phyloP scores from a whole-genome alignment of 2,329 filamentous ascomycete species.

The Stagonosporopsis cucurbitacearum region DNA sequence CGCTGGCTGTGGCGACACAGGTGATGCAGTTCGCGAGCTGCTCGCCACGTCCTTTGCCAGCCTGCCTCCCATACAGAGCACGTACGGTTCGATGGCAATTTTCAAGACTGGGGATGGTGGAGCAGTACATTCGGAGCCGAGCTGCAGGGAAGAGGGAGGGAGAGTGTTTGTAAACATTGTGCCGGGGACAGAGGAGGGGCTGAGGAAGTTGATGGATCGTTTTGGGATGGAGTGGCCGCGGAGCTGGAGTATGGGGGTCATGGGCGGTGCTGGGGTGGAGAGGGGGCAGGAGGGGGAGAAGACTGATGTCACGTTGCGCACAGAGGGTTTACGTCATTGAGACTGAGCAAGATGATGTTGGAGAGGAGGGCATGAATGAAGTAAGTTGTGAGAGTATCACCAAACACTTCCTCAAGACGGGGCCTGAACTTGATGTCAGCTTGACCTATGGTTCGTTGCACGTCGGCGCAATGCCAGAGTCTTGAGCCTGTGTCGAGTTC shows the following conservation, averaged over 20 bases:
- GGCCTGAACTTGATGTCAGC: too few relatives aligned
- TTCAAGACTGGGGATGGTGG: constrained; percentile 55
- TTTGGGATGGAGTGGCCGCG: constrained; percentile 44
- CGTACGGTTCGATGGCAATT: constrained; percentile 47
- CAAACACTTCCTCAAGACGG: too few relatives aligned
- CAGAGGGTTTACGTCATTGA: too few relatives aligned
- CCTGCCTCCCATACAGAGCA: constrained; percentile 2
- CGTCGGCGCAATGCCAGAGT: too few relatives aligned
- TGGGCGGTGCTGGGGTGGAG: not conserved
- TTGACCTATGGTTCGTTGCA: too few relatives aligned
- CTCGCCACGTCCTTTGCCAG: constrained; percentile 41
- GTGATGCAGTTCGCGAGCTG: constrained; percentile 49
- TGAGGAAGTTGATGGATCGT: constrained; percentile 38
- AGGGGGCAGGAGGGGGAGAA: too few relatives aligned
- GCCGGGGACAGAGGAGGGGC: constrained; percentile 42
- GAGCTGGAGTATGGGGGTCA: constrained; percentile 25
- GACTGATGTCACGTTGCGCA: too few relatives aligned
- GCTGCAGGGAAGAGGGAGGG: constrained; percentile 28
- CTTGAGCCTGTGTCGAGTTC: too few relatives aligned
- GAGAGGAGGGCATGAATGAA: too few relatives aligned
- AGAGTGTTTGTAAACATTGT: constrained; percentile 49
- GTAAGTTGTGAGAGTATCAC: too few relatives aligned
- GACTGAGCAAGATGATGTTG: too few relatives aligned
- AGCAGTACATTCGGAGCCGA: constrained; percentile 53
- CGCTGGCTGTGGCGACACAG: constrained; percentile 52